Base-by-base conservation (phyloP, 345 rosid species). In the Sonneratia caseolaris region DNA sequence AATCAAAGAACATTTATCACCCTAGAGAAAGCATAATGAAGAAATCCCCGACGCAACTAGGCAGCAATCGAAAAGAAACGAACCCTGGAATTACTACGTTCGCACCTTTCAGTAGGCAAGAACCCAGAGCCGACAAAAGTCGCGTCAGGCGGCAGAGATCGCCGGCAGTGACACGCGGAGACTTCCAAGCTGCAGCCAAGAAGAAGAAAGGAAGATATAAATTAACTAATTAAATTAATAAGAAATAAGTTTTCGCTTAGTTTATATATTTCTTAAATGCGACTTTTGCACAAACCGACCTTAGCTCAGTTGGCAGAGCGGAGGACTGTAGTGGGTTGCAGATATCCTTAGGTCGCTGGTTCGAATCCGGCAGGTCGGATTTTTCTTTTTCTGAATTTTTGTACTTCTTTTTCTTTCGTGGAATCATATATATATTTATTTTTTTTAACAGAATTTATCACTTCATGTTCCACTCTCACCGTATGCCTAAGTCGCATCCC, bases 321-420 rank as follows among this genome's bases (percentile, higher is more conserved):
- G 32, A 27, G 32, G 32, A 27, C 32, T 27, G 32, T 27, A 27
- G 32, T 27, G 32, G 32, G 32, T 27, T 27, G 32, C 32, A 27
- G 32, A 27, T 27, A 38, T 82, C 83, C 83, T 80, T 78, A 83
- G 86, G 84, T 83, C 81, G 82, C 82, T 80, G 84, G 84, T 83
- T 83, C 84, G 86, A 83, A 78, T 80, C 82, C 80, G 80, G 84
- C 79, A 76, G 75, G 84, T 78, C 79, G 84, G 84, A 83, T 11
- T n/a, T 21, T 36, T 2, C 19, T 10, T 67, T 37, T 38, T 27
- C 1, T 1, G 32, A 27, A 27, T 0, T 27, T 27, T 27, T 27
- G 32, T 27, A 27, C 32, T 27, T 27, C 32, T 1, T 0, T 27
- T 27, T 27, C 32, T 27, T 27, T 1, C 32, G 32, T 27, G 32